phyloP scores from a whole-genome alignment of 1,284 basidiomycete genomes.

The Leccinum pachyderme region DNA sequence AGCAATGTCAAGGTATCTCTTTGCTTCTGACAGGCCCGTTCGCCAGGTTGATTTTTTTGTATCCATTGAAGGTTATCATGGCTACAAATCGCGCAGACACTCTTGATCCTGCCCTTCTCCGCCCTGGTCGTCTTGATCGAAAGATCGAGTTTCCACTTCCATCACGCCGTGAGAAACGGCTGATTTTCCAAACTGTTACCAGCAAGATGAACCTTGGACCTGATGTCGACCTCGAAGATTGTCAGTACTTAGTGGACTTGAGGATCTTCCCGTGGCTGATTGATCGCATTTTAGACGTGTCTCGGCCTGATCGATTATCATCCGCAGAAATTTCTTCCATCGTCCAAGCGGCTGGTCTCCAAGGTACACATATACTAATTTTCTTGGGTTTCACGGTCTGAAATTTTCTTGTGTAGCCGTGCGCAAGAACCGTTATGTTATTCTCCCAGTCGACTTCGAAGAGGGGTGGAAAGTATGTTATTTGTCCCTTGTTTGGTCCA shows the following conservation, averaged over 20 bases:
- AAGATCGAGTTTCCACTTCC: slow-evolving; percentile 99
- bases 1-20: slow-evolving; percentile 91
- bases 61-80: slow-evolving; percentile 83
- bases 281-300: slow-evolving; percentile 68
- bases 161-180: slow-evolving; percentile 90
- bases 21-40: not conserved
- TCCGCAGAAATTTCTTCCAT: slow-evolving; percentile 96
- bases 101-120: slow-evolving; percentile 93
- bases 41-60: not conserved
- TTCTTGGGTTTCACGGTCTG: not conserved
- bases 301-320: slow-evolving; percentile 92
- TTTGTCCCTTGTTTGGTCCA: slow-evolving; percentile 42
- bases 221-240: slow-evolving; percentile 98
- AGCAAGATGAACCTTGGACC: slow-evolving; percentile 98
- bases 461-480: slow-evolving; percentile 95
- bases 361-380: slow-evolving; percentile 56
- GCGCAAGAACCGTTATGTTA: slow-evolving; percentile 96
- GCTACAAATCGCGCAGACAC: slow-evolving; percentile 97
- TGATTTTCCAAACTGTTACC: slow-evolving; percentile 98
- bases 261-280: slow-evolving; percentile 9
- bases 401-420: slow-evolving; percentile 60
- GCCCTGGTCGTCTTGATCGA: slow-evolving; percentile 95
- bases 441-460: slow-evolving; percentile 96
- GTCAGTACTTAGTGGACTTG: slow-evolving; percentile 46
- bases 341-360: slow-evolving; percentile 95